Percentiles rank a stretch among this genome's conserved stretches.
phyloP scores from a whole-genome alignment of 768 basidiomycete species.

The Rhizopogon vinicolor region DNA sequence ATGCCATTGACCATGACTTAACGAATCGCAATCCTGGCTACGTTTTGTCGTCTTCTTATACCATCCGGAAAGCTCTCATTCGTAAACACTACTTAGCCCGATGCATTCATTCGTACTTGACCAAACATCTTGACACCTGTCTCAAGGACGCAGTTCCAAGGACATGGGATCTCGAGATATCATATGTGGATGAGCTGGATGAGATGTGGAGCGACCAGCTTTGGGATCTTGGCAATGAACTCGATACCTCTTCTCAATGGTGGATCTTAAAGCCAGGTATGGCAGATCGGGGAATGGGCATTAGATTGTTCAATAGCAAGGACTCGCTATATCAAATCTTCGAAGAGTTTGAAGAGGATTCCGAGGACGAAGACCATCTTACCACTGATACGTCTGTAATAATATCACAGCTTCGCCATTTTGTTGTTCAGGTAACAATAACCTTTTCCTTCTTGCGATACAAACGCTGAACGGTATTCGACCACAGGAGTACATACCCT shows the following conservation, averaged over 20 bases:
- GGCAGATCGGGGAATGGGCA: slow-evolving; percentile 95
- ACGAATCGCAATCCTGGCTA: slow-evolving; percentile 45
- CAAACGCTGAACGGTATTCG: slow-evolving; percentile 3
- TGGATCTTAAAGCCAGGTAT: slow-evolving; percentile 98
- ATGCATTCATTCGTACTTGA: slow-evolving; percentile 64
- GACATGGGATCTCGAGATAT: slow-evolving; percentile 83
- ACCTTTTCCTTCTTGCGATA: slow-evolving; percentile 3
- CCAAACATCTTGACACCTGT: slow-evolving; percentile 59
- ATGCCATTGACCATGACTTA: slow-evolving; percentile 74
- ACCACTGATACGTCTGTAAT: slow-evolving; percentile 52
- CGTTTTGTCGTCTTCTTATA: slow-evolving; percentile 77
- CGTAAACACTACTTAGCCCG: slow-evolving; percentile 89
- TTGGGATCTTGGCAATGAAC: slow-evolving; percentile 70
- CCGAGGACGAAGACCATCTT: slow-evolving; percentile 44
- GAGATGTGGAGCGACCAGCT: slow-evolving; percentile 92
- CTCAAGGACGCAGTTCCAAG: slow-evolving; percentile 56
- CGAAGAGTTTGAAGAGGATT: slow-evolving; percentile 66
- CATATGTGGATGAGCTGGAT: slow-evolving; percentile 91
- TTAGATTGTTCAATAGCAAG: slow-evolving; percentile 82
- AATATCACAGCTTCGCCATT: slow-evolving; percentile 88
- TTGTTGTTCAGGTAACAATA: slow-evolving; percentile 80
- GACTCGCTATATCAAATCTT: slow-evolving; percentile 71
- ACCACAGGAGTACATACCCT: slow-evolving; percentile 75
- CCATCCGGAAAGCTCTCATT: slow-evolving; percentile 89
- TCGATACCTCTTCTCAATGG: slow-evolving; percentile 56